Evolutionary conservation across 306 rosid species (phyloP).

Genomic region (Lotus japonicus): DNA sequence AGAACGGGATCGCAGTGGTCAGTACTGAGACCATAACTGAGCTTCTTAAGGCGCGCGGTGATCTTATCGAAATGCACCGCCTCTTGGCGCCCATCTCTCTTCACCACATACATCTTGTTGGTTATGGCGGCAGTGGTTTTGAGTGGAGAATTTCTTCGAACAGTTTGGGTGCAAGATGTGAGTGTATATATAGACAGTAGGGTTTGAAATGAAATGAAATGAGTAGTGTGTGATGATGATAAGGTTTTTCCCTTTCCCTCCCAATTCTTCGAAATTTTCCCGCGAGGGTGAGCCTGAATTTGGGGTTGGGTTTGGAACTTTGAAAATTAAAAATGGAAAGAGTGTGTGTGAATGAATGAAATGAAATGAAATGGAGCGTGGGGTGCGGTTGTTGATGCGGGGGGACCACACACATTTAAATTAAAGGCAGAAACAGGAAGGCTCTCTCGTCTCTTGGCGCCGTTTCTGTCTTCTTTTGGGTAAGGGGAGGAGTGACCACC

Average conservation of each 20-base stretch:
- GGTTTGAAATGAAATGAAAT: too few relatives aligned
- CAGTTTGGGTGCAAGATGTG: slow-evolving; percentile 29
- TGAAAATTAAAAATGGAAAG: not conserved
- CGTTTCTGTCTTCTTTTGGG: too few relatives aligned
- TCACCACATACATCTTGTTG: slow-evolving; percentile 63
- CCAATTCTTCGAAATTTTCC: slow-evolving; percentile 21
- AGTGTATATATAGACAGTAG: slow-evolving; percentile 9
- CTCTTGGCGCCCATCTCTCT: slow-evolving; percentile 87
- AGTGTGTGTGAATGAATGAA: too few relatives aligned
- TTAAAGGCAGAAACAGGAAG: too few relatives aligned
- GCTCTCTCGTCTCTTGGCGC: too few relatives aligned
- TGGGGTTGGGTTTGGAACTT: not conserved
- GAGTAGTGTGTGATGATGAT: too few relatives aligned
- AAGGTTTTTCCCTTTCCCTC: too few relatives aligned
- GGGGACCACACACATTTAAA: too few relatives aligned
- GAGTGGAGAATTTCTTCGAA: slow-evolving; percentile 42
- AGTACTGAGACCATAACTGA: slow-evolving; percentile 74
- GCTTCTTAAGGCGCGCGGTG: slow-evolving; percentile 85
- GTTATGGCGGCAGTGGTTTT: not conserved
- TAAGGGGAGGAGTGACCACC: too few relatives aligned
- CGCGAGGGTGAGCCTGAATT: slow-evolving; percentile 26
- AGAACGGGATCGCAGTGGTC: slow-evolving; percentile 90
- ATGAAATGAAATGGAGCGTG: not conserved
- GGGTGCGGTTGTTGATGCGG: not conserved
- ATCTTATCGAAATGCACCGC: slow-evolving; percentile 94